Evolutionary conservation across 208 protist species (phyloP).

Genomic region (Trichomonas gallinae): DNA sequence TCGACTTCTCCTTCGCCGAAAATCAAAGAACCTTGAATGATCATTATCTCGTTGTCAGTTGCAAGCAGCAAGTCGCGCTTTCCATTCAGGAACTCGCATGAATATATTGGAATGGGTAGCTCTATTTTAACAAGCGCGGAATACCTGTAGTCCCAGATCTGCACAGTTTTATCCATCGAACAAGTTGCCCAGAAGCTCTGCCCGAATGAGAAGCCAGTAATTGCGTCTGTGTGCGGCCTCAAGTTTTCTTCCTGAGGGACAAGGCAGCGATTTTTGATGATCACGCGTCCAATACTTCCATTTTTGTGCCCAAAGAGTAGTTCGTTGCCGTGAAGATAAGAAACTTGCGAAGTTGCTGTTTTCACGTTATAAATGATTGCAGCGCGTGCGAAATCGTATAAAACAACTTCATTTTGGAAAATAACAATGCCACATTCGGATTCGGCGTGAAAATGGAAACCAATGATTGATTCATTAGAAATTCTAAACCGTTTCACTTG

Average conservation of each 20-base stretch:
- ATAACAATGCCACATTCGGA: neutral
- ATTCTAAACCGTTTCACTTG: neutral
- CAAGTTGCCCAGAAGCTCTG: neutral
- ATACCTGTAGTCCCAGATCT: neutral
- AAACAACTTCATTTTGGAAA: neutral
- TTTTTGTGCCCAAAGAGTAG: neutral
- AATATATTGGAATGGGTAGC: neutral
- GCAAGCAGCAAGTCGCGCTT: neutral
- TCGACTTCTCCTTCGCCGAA: neutral
- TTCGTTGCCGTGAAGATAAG: neutral
- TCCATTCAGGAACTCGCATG: neutral
- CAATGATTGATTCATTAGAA: neutral
- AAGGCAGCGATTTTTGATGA: neutral
- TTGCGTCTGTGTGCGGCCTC: neutral
- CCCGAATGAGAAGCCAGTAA: neutral
- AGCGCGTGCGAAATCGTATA: neutral
- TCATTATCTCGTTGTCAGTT: neutral
- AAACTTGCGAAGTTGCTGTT: neutral
- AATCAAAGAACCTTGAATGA: neutral
- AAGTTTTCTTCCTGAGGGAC: neutral
- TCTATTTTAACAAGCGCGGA: neutral
- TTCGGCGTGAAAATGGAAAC: neutral
- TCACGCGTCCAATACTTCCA: neutral
- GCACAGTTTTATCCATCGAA: neutral
- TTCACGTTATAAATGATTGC: neutral